A percentile compares a stretch with the other conserved stretches of the same genome.
Evolutionary conservation across 352 stramenopile genomes (phyloP).

Genomic region (Thraustotheca clavata): DNA sequence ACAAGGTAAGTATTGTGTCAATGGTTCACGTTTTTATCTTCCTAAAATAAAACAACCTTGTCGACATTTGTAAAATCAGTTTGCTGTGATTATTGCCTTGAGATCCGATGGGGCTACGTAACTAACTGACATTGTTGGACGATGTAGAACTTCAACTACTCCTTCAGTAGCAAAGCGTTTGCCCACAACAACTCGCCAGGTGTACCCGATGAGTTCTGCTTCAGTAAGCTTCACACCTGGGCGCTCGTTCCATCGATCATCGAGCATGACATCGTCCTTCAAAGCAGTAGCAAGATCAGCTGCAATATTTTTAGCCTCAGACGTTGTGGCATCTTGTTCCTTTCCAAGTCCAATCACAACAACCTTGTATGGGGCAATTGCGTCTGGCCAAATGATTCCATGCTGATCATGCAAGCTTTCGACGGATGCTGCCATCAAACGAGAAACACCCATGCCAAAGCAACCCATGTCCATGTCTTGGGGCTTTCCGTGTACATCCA

Average conservation of each 20-base stretch:
- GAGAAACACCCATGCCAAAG: conserved; percentile 79
- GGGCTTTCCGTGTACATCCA: conserved; percentile 27
- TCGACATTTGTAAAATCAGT: too few relatives aligned
- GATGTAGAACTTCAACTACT: conserved; percentile 64
- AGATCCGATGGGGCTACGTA: conserved; percentile 30
- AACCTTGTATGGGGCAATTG: conserved; percentile 75
- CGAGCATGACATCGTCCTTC: conserved; percentile 60
- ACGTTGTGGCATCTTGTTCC: conserved; percentile 39
- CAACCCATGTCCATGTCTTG: conserved; percentile 81
- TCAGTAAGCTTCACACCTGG: conserved; percentile 74
- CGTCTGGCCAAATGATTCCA: conserved; percentile 72
- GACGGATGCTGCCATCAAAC: conserved; percentile 70
- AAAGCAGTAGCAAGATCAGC: conserved; percentile 20
- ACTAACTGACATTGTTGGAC: conserved; percentile 51
- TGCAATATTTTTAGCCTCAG: conserved; percentile 41
- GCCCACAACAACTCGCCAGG: conserved; percentile 77
- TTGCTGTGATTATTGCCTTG: not conserved
- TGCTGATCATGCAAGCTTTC: conserved; percentile 68
- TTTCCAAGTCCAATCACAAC: conserved; percentile 68
- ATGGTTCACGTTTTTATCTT: too few relatives aligned
- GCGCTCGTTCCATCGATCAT: conserved; percentile 77
- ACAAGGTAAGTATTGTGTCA: too few relatives aligned
- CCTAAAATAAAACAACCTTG: too few relatives aligned
- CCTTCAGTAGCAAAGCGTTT: conserved; percentile 68
- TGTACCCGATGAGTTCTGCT: conserved; percentile 78